Conservation (phyloP, 176 grass and related monocot species). For the Musa acuminata region DNA sequence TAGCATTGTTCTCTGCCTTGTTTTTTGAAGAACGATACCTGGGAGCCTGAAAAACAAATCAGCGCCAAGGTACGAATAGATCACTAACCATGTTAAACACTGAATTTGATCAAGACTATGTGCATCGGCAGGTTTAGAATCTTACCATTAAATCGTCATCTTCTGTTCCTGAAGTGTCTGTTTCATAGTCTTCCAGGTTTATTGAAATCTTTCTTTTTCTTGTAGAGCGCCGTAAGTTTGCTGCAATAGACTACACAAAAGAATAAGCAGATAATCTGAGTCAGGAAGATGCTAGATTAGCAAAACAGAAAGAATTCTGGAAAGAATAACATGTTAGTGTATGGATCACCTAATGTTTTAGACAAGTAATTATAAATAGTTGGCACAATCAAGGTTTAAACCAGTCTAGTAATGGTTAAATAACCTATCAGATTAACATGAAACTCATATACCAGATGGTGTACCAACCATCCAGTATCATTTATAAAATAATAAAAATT, state of each 20-base stretch:
- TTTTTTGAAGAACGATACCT: constrained; percentile 78
- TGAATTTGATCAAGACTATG: constrained; percentile 2
- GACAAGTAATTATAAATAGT: background rate
- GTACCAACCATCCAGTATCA: too few species aligned
- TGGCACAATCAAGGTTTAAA: background rate
- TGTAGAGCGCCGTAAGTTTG: constrained; percentile 84
- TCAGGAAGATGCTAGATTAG: constrained; percentile 4
- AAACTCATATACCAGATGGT: too few species aligned
- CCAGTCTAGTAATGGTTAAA: too few species aligned
- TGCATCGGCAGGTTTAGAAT: constrained; percentile 15
- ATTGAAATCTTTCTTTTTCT: constrained; percentile 85
- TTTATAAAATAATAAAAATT: too few species aligned
- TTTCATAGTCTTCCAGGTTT: constrained; percentile 80
- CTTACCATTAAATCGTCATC: constrained; percentile 99
- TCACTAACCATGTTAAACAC: constrained; percentile 6
- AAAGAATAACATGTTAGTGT: background rate
- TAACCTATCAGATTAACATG: too few species aligned
- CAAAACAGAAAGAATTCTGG: background rate
- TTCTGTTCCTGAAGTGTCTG: constrained; percentile 80
- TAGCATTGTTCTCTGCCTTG: constrained; percentile 48
- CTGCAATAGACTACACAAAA: constrained; percentile 60
- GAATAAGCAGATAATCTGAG: constrained; percentile 23
- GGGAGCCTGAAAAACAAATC: constrained; percentile 40
- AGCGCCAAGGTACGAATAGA: constrained; percentile 7
- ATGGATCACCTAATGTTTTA: background rate